Percentiles rank a stretch among this genome's conserved stretches.
Evolutionary conservation across 2,329 filamentous ascomycete species (phyloP).

Genomic region (Diaporthe sp.): DNA sequence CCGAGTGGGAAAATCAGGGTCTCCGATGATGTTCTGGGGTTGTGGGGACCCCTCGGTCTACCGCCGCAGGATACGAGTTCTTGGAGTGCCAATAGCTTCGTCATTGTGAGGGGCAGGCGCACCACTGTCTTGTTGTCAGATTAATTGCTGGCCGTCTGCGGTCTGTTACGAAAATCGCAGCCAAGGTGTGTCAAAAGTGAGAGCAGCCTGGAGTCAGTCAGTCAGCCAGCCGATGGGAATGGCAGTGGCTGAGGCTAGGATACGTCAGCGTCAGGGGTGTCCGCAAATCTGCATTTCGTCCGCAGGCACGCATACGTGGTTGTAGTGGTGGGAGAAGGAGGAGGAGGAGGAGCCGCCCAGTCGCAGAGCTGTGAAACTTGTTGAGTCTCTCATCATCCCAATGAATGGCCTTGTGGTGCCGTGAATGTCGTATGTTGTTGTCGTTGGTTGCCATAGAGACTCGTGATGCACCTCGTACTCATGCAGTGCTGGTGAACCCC

Average conservation of each 20-base stretch:
- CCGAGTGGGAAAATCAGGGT: slow-evolving; percentile 22
- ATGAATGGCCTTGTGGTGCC: neutral
- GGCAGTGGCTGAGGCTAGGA: slow-evolving; percentile 18
- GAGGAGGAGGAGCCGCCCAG: neutral
- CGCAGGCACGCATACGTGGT: neutral
- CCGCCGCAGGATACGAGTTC: slow-evolving; percentile 2
- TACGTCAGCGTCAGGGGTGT: slow-evolving; percentile 19
- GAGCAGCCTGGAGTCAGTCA: neutral
- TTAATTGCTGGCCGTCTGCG: neutral
- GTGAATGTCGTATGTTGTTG: neutral
- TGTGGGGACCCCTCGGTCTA: neutral
- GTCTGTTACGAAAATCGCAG: slow-evolving; percentile 11
- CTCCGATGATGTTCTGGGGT: neutral
- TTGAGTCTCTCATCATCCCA: neutral
- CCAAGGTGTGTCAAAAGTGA: slow-evolving; percentile 17
- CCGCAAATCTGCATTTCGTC: slow-evolving; percentile 3
- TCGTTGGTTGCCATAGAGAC: slow-evolving; percentile 16
- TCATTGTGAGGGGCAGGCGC: slow-evolving; percentile 13
- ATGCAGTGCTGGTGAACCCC: neutral
- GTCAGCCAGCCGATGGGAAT: neutral
- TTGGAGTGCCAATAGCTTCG: neutral
- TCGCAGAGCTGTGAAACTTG: neutral
- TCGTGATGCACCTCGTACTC: slow-evolving; percentile 9
- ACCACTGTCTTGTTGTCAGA: neutral
- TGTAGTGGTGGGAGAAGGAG: neutral